A percentile compares a stretch with the other conserved stretches of the same genome.
phyloP scores from a whole-genome alignment of 805 yeast species.

The Debaryomyces maramus region DNA sequence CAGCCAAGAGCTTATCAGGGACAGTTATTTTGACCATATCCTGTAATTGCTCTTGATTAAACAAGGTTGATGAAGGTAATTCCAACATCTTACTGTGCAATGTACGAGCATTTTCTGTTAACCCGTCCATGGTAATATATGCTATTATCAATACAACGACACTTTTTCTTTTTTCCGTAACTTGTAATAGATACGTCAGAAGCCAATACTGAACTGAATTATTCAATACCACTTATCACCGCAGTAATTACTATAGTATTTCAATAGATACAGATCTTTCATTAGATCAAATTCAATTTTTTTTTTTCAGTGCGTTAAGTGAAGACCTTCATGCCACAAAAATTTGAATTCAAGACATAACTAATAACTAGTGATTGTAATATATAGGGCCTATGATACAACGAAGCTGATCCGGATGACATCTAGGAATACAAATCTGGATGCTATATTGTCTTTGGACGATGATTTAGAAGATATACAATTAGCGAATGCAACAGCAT shows the following conservation, averaged over 20 bases:
- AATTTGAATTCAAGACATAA: background rate
- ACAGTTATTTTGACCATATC: constrained; percentile 45
- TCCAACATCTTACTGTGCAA: constrained; percentile 68
- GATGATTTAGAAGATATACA: background rate
- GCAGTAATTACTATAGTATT: too few species aligned
- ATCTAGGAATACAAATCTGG: background rate
- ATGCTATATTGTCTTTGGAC: background rate
- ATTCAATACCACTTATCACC: too few species aligned
- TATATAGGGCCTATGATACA: background rate
- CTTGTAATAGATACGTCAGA: too few species aligned
- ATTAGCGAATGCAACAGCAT: background rate
- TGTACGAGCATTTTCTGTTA: constrained; percentile 48
- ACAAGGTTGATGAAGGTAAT: constrained; percentile 49
- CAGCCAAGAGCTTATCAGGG: constrained; percentile 43
- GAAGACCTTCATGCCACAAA: background rate
- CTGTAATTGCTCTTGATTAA: constrained; percentile 68
- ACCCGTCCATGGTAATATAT: constrained; percentile 17
- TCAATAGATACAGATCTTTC: too few species aligned
- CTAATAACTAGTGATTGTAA: too few species aligned
- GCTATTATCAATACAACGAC: background rate
- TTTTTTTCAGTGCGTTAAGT: background rate
- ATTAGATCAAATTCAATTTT: background rate
- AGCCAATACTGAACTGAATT: too few species aligned
- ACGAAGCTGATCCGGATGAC: background rate
- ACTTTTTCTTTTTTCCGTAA: too few species aligned